phyloP scores from a whole-genome alignment of 345 rosid genomes.

The Laguncularia racemosa region DNA sequence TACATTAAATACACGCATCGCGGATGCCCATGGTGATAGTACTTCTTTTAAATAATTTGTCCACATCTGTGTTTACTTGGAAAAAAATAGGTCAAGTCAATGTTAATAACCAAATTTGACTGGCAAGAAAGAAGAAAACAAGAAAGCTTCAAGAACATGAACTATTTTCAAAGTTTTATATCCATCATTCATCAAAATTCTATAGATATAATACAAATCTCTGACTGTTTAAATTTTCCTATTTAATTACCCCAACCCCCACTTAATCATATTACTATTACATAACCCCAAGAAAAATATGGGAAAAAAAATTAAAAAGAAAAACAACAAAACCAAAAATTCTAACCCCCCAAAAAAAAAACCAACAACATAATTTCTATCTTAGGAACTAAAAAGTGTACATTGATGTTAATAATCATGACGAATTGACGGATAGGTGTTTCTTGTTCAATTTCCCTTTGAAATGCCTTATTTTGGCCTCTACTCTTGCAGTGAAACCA shows the following conservation, averaged over 20 bases:
- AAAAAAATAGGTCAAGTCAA: too few species aligned
- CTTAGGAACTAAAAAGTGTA: too few species aligned
- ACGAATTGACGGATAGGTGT: slow-evolving; percentile 19
- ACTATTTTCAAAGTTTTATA: background rate
- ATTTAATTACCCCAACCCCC: slow-evolving; percentile 15
- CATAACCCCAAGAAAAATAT: slow-evolving; percentile 14
- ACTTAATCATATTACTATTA: background rate
- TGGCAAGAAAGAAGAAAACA: too few species aligned
- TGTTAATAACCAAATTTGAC: too few species aligned
- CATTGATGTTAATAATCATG: background rate
- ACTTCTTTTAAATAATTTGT: too few species aligned
- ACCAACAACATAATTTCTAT: too few species aligned
- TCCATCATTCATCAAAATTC: slow-evolving; percentile 10
- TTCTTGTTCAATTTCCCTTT: slow-evolving; percentile 65
- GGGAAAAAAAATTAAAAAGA: slow-evolving; percentile 7
- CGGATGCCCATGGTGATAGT: too few species aligned
- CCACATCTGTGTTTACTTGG: too few species aligned
- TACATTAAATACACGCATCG: too few species aligned
- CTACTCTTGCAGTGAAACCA: slow-evolving; percentile 89
- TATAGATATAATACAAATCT: slow-evolving; percentile 1
- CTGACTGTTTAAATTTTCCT: too few species aligned
- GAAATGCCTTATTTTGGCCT: slow-evolving; percentile 81
- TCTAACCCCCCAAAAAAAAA: background rate
- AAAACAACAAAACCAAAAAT: slow-evolving; percentile 13
- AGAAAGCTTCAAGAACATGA: background rate